Conservation (phyloP, 2,329 filamentous ascomycete genomes). For the Epichloe scottii region DNA sequence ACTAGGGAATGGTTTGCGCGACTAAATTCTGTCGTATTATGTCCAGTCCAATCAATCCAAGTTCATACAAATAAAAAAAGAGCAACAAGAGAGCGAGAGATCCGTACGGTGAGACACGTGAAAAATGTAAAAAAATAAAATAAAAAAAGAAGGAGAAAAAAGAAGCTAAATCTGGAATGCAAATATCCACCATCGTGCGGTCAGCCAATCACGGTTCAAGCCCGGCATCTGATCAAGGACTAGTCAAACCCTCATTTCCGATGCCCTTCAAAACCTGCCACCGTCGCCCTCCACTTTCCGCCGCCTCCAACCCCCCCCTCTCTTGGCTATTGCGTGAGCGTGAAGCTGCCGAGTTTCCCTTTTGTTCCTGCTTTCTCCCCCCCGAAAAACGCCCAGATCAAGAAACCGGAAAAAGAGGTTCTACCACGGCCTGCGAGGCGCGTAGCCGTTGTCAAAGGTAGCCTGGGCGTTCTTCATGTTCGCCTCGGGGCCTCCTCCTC, state of each 20-base stretch:
- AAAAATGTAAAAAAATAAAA: too few species aligned
- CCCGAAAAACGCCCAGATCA: neutral
- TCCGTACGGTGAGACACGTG: neutral
- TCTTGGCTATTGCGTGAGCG: too few species aligned
- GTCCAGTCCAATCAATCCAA: neutral
- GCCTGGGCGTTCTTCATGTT: neutral
- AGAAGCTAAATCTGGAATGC: neutral
- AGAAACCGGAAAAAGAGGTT: neutral
- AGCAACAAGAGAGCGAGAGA: neutral
- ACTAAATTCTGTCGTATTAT: neutral
- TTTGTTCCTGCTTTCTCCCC: neutral
- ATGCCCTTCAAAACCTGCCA: too few species aligned
- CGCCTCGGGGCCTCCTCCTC: neutral
- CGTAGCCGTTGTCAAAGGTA: slow-evolving; percentile 1
- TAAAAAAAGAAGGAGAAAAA: neutral
- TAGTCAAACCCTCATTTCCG: slow-evolving; percentile 3
- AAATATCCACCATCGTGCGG: neutral
- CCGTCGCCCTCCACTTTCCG: too few species aligned
- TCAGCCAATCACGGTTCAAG: neutral
- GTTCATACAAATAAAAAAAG: neutral
- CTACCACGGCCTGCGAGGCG: neutral
- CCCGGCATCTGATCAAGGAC: neutral
- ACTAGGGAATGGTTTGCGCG: too few species aligned
- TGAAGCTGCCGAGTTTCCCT: too few species aligned
- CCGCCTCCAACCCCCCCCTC: too few species aligned